These are phyloP conservation scores for Reutealis trisperma DNA, from an alignment of 345 rosid genomes.

Conservation along the genomic window DNA sequence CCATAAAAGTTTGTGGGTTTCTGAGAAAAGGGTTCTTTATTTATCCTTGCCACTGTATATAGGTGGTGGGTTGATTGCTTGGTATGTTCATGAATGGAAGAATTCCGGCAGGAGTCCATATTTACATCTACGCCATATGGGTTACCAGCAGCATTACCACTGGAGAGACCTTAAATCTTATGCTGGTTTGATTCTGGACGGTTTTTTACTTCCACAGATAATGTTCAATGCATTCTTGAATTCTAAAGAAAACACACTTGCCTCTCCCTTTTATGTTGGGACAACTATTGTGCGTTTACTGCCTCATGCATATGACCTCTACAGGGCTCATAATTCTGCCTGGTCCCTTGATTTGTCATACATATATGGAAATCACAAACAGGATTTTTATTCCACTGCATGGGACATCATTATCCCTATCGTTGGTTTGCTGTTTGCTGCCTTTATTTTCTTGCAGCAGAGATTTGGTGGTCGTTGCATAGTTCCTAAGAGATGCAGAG, in stretches of 20 bases:
- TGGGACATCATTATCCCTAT: constrained; percentile 77
- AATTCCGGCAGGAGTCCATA: constrained; percentile 30
- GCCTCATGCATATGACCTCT: constrained; percentile 90
- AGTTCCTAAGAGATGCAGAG: constrained; percentile 57
- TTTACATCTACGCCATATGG: constrained; percentile 16
- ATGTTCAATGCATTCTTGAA: constrained; percentile 62
- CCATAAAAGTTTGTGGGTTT: constrained; percentile 45
- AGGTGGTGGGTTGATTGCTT: constrained; percentile 63
- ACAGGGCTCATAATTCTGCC: constrained; percentile 59
- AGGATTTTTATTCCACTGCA: constrained; percentile 76
- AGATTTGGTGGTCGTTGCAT: constrained; percentile 60
- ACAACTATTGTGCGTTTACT: constrained; percentile 60
- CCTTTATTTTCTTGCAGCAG: constrained; percentile 72
- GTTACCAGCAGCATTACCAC: constrained; percentile 43
- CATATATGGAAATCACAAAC: constrained; percentile 73
- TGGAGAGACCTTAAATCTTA: constrained; percentile 72
- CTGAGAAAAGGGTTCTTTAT: constrained; percentile 65
- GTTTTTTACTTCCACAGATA: constrained; percentile 81
- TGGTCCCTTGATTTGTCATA: constrained; percentile 58
- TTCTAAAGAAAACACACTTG: constrained; percentile 49
- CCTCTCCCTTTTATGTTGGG: constrained; percentile 59
- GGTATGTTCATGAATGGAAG: constrained; percentile 49
- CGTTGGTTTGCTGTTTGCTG: constrained; percentile 56
- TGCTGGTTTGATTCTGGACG: constrained; percentile 77
- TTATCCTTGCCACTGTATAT: constrained; percentile 62